Percentiles rank a stretch among this genome's conserved stretches.
Conservation (phyloP, 2,329 filamentous ascomycete species). For the Pseudogymnoascus sp. region DNA sequence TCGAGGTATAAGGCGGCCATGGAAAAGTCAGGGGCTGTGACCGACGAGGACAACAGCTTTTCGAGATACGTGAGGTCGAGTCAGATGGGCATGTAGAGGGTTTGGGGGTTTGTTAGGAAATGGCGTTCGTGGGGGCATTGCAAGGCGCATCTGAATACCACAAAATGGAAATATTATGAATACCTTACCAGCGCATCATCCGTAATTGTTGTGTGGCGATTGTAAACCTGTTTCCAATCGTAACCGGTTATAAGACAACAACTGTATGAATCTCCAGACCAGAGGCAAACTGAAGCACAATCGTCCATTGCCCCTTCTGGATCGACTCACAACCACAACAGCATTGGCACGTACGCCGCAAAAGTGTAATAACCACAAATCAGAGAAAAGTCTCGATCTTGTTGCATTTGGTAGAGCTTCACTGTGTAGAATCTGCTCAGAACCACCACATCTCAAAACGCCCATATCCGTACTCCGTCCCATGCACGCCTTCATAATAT, state of each 20-base stretch:
- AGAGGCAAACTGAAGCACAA: neutral
- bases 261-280: neutral
- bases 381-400: neutral
- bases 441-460: neutral
- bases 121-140: conserved; percentile 23
- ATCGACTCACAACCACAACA: neutral
- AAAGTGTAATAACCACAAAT: too few relatives aligned
- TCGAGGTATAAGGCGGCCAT: conserved; percentile 70
- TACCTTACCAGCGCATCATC: neutral
- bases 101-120: conserved; percentile 10
- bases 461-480: conserved; percentile 1
- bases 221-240: too few relatives aligned
- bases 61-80: conserved; percentile 26
- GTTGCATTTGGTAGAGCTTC: conserved; percentile 4
- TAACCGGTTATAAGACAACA: too few relatives aligned
- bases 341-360: too few relatives aligned
- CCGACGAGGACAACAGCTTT: conserved; percentile 27
- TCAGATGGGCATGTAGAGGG: conserved; percentile 25
- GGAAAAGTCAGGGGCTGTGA: conserved; percentile 37
- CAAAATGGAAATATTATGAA: conserved; percentile 4
- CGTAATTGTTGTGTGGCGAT: neutral
- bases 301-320: neutral
- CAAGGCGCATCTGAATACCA: conserved; percentile 26
- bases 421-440: neutral
- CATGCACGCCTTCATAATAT: conserved; percentile 6